A percentile compares a stretch with the other conserved stretches of the same genome.
Evolutionary conservation across 352 stramenopile genomes (phyloP).

Genomic region (Vaucheria bursata): DNA sequence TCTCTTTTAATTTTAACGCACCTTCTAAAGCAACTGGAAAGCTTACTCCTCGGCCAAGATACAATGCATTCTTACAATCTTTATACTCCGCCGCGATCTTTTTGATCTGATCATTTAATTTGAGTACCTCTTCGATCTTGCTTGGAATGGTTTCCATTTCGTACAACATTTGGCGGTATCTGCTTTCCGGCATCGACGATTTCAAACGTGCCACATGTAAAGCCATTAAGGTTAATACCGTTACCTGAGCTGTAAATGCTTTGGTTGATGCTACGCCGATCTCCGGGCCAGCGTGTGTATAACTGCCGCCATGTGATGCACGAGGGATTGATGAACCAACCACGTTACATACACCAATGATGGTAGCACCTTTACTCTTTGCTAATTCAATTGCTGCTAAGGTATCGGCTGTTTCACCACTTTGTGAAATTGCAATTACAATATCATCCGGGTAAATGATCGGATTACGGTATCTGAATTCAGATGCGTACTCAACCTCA

Average conservation of each 20-base stretch:
- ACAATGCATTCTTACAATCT: constrained; percentile 80
- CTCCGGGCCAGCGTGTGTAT: constrained; percentile 90
- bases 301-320: constrained; percentile 67
- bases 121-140: constrained; percentile 85
- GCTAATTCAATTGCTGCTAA: not conserved
- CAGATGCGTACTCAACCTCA: not conserved
- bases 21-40: constrained; percentile 77
- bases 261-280: constrained; percentile 95
- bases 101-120: constrained; percentile 74
- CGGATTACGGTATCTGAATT: not conserved
- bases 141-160: constrained; percentile 85
- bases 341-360: not conserved
- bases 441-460: not conserved
- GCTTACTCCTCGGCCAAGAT: constrained; percentile 68
- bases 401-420: not conserved
- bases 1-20: constrained; percentile 98
- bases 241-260: constrained; percentile 91
- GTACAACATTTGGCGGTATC: constrained; percentile 71
- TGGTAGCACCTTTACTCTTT: not conserved
- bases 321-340: constrained; percentile 28
- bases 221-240: constrained; percentile 73
- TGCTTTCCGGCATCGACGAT: too few relatives aligned
- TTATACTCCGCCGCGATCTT: constrained; percentile 71
- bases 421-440: not conserved
- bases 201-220: constrained; percentile 58